Evolutionary conservation across 768 basidiomycete genomes (phyloP).

Genomic region (Mycena leptocephala): DNA sequence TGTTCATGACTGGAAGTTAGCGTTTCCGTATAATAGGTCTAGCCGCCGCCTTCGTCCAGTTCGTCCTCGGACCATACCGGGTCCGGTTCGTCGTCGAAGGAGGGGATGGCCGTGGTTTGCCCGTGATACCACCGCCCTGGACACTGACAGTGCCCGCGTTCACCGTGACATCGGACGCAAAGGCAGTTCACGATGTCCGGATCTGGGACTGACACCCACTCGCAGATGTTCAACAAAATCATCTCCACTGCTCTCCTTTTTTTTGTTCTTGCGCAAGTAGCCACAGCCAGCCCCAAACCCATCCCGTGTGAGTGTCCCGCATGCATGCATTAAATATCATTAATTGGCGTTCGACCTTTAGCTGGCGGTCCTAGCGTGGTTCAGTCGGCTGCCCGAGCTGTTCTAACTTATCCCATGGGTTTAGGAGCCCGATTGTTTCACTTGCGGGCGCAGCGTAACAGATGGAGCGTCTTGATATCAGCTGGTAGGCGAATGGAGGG

Average conservation of each 20-base stretch:
- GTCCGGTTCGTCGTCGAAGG: slow-evolving; percentile 8
- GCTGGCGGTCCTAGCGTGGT: not conserved
- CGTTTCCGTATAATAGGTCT: slow-evolving; percentile 9
- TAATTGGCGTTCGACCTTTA: not conserved
- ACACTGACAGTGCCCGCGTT: slow-evolving; percentile 7
- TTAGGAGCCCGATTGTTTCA: not conserved
- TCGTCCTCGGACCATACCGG: slow-evolving; percentile 5
- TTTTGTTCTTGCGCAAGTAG: not conserved
- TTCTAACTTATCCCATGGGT: not conserved
- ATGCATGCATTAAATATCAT: not conserved
- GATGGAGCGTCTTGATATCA: not conserved
- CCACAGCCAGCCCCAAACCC: slow-evolving; percentile 1
- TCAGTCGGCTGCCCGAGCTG: not conserved
- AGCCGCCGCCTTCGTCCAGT: slow-evolving; percentile 10
- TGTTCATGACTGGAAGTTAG: slow-evolving; percentile 4
- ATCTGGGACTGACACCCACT: slow-evolving; percentile 5
- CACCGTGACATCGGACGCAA: slow-evolving; percentile 2
- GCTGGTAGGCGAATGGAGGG: not conserved
- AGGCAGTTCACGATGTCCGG: slow-evolving; percentile 7
- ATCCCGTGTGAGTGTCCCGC: not conserved
- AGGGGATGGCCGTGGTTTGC: slow-evolving; percentile 1
- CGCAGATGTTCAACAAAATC: slow-evolving; percentile 8
- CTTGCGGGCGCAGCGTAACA: not conserved
- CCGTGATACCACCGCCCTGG: slow-evolving; percentile 5
- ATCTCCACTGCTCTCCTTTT: slow-evolving; percentile 11